Percentiles rank a stretch among this genome's conserved stretches.
Conservation (phyloP, 371 early-diverging fungal species). For the Rhizopus arrhizus region DNA sequence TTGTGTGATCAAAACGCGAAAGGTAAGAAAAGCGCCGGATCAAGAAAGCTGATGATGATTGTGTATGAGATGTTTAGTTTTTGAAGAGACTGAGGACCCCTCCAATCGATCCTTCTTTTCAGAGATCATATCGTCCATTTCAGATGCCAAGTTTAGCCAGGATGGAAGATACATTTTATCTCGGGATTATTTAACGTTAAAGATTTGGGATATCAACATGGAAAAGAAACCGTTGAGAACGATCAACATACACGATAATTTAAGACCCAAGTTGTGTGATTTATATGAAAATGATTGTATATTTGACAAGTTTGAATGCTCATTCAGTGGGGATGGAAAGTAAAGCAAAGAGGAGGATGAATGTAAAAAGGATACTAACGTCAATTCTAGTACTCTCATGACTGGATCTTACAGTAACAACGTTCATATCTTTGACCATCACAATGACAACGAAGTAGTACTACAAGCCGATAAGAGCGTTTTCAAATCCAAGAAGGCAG, state of each 20-base stretch:
- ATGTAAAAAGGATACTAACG: neutral
- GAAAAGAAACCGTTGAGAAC: constrained; percentile 89
- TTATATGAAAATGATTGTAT: constrained; percentile 98
- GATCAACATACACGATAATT: constrained; percentile 94
- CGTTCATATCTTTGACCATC: constrained; percentile 85
- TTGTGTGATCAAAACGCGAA: constrained; percentile 86
- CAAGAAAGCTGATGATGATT: too few relatives aligned
- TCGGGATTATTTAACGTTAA: constrained; percentile 93
- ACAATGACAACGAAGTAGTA: constrained; percentile 74
- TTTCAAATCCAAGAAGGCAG: constrained; percentile 89
- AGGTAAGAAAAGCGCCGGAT: constrained; percentile 25
- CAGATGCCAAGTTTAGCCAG: constrained; percentile 93
- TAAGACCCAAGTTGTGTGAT: constrained; percentile 93
- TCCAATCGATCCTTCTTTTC: constrained; percentile 94
- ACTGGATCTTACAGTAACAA: constrained; percentile 97
- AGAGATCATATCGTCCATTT: constrained; percentile 97
- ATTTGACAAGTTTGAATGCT: constrained; percentile 99
- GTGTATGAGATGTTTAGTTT: constrained; percentile 59
- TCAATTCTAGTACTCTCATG: constrained; percentile 62
- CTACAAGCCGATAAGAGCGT: constrained; percentile 96
- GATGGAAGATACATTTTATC: constrained; percentile 97
- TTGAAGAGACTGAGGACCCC: constrained; percentile 94
- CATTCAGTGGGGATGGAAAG: constrained; percentile 90
- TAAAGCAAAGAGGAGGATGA: constrained; percentile 12
- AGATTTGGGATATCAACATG: constrained; percentile 99